phyloP scores from a whole-genome alignment of 306 rosid genomes.

The Prunus padus region DNA sequence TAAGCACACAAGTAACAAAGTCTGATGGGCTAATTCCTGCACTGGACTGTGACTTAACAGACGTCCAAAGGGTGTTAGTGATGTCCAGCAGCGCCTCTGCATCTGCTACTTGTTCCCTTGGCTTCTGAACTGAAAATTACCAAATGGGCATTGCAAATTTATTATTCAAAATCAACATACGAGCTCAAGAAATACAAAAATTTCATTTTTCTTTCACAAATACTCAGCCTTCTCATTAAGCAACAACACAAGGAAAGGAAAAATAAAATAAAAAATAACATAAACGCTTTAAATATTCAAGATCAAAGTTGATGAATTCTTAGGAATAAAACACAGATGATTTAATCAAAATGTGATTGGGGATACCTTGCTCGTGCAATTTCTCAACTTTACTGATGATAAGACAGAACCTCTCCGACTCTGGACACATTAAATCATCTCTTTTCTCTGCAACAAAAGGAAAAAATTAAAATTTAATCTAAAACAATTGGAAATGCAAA shows the following conservation, averaged over 20 bases:
- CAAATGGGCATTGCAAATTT: not conserved
- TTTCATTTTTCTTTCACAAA: not conserved
- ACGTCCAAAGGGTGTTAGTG: conserved; percentile 47
- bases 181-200: no score
- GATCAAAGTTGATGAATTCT: no score
- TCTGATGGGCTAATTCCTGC: conserved; percentile 69
- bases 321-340: not conserved
- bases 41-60: conserved; percentile 55
- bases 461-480: not conserved
- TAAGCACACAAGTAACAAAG: conserved; percentile 53
- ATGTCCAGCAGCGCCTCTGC: conserved; percentile 74
- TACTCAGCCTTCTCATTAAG: not conserved
- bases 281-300: not conserved
- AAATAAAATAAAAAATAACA: not conserved
- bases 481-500: not conserved
- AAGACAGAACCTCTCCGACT: conserved; percentile 47
- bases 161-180: not conserved
- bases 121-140: conserved; percentile 58
- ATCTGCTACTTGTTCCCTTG: conserved; percentile 85
- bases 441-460: conserved; percentile 47
- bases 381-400: conserved; percentile 52
- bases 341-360: not conserved
- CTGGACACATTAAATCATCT: conserved; percentile 49
- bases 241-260: not conserved
- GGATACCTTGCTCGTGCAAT: conserved; percentile 59